Evolutionary conservation across 768 basidiomycete species (phyloP), one percentile per base, ranked within the genome.

Genomic region (Gymnopilus junonius): DNA sequence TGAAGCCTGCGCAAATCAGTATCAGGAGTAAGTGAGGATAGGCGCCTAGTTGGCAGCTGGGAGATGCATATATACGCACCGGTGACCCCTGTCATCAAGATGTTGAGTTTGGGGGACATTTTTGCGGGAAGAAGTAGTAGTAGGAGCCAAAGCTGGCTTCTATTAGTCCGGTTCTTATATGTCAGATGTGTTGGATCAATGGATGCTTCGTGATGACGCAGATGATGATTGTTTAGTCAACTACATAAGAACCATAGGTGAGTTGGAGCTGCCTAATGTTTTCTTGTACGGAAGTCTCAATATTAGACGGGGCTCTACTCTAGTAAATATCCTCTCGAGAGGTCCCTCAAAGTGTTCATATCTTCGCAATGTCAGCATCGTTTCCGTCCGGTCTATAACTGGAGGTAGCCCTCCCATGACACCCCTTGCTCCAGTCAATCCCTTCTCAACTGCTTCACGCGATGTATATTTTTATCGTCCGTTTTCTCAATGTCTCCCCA

Each of bases 1-100:
- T 78, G 70, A 83, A 85, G 20, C 84, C 84, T 72, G 43, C 4
- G 21, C 15, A 40, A 23, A 8, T 55, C 23, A 21, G n/a, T n/a
- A n/a, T n/a, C n/a, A n/a, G n/a, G n/a, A n/a, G n/a, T n/a, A n/a
- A n/a, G n/a, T n/a, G n/a, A n/a, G n/a, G n/a, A n/a, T n/a, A n/a
- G n/a, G n/a, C n/a, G n/a, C n/a, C n/a, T n/a, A n/a, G n/a, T n/a
- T n/a, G n/a, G n/a, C n/a, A n/a, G n/a, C n/a, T n/a, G n/a, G n/a
- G n/a, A n/a, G n/a, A n/a, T n/a, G n/a, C n/a, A n/a, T 17, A 12
- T 0, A 29, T 14, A 53, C 70, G 40, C 60, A 80, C 83, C 82
- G 12, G 83, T 83, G n/a, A 77, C 81, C 39, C 82, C 81, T 39
- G 78, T 77, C 51, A 85, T 60, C 60, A 84, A 77, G 37, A 85